Evolutionary conservation across 495 filamentous ascomycete species (phyloP).

Genomic region (Penicillium odoratum): DNA sequence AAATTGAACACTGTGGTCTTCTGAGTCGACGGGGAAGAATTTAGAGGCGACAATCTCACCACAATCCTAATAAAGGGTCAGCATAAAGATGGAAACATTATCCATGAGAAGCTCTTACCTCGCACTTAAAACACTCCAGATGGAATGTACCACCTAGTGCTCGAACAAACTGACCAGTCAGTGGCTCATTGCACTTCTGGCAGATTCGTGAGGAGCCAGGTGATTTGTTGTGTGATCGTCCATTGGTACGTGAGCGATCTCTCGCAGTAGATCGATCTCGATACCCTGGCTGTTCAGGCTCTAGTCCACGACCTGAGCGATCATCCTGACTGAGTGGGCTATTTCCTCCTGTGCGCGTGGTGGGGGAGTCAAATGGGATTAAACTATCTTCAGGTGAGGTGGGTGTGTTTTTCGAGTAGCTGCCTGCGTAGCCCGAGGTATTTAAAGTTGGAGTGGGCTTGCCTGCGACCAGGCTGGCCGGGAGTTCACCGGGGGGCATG

Average conservation of each 20-base stretch:
- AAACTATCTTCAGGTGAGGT: slow-evolving; percentile 48
- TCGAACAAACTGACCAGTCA: slow-evolving; percentile 95
- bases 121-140: slow-evolving; percentile 96
- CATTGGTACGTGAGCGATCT: slow-evolving; percentile 47
- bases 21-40: slow-evolving; percentile 95
- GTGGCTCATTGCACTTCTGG: slow-evolving; percentile 80
- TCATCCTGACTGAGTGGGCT: slow-evolving; percentile 31
- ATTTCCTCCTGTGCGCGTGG: slow-evolving; percentile 33
- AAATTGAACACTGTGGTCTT: slow-evolving; percentile 81
- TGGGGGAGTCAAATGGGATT: slow-evolving; percentile 46
- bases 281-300: slow-evolving; percentile 36
- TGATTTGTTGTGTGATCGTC: slow-evolving; percentile 43
- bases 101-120: slow-evolving; percentile 56
- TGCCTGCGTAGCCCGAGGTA: slow-evolving; percentile 40
- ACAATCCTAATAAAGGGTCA: slow-evolving; percentile 67
- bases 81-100: neutral
- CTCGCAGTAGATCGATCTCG: slow-evolving; percentile 41
- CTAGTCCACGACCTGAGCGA: slow-evolving; percentile 34
- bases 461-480: slow-evolving; percentile 51
- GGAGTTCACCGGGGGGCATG: slow-evolving; percentile 49
- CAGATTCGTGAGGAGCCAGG: slow-evolving; percentile 60
- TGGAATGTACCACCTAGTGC: slow-evolving; percentile 91
- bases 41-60: slow-evolving; percentile 95
- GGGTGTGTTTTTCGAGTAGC: slow-evolving; percentile 43
- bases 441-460: slow-evolving; percentile 45